A percentile compares a stretch with the other conserved stretches of the same genome.
Evolutionary conservation across 495 filamentous ascomycete species (phyloP).

Genomic region (Usnea hakonensis): DNA sequence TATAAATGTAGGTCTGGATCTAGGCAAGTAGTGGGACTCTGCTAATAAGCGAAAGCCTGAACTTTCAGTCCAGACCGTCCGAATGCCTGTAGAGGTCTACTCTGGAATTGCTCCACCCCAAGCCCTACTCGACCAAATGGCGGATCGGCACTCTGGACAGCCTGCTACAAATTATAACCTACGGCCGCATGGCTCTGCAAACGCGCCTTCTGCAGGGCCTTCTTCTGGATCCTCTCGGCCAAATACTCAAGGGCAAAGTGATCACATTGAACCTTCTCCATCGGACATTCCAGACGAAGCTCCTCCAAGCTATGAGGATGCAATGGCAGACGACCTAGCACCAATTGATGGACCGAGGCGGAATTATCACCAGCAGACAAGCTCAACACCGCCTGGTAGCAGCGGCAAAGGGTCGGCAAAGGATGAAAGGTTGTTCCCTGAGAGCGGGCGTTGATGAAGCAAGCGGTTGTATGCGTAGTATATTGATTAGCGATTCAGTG

Average conservation of each 20-base stretch:
- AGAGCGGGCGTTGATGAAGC: slow-evolving; percentile 19
- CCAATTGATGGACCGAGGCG: slow-evolving; percentile 56
- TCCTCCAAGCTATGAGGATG: slow-evolving; percentile 81
- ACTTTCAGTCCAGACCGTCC: slow-evolving; percentile 63
- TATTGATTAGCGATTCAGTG: slow-evolving; percentile 10
- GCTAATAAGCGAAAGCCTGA: slow-evolving; percentile 44
- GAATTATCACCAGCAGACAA: slow-evolving; percentile 47
- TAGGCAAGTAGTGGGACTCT: not conserved
- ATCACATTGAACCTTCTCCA: slow-evolving; percentile 22
- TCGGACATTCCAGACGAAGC: slow-evolving; percentile 50
- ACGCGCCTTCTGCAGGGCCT: slow-evolving; percentile 16
- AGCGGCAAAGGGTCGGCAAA: slow-evolving; percentile 27
- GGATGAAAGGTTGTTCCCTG: slow-evolving; percentile 11
- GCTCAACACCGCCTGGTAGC: not conserved
- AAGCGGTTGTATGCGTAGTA: not conserved
- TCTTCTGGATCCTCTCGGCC: slow-evolving; percentile 25
- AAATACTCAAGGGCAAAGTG: slow-evolving; percentile 16
- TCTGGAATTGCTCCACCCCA: slow-evolving; percentile 84
- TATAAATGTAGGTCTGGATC: slow-evolving; percentile 42
- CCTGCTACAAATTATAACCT: slow-evolving; percentile 18
- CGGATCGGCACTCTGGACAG: slow-evolving; percentile 29
- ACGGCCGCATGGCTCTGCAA: slow-evolving; percentile 19
- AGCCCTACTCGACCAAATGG: slow-evolving; percentile 63
- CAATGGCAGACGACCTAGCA: slow-evolving; percentile 69
- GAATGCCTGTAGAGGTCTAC: slow-evolving; percentile 71